Conservation (phyloP, 2,329 filamentous ascomycete genomes). For the Sclerotinia borealis region DNA sequence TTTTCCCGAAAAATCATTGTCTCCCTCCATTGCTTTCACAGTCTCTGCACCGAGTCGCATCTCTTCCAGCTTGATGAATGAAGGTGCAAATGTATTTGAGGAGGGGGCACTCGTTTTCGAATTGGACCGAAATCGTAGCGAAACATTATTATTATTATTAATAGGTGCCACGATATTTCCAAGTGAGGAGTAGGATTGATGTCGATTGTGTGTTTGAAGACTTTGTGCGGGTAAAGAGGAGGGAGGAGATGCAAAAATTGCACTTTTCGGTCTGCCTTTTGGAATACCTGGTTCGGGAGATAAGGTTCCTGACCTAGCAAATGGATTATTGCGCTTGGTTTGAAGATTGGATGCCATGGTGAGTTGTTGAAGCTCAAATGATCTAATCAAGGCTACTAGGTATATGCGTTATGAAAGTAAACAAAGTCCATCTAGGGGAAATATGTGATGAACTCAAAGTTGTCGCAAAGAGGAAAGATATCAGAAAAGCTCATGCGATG, state of each 20-base stretch:
- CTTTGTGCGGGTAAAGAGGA: constrained; percentile 33
- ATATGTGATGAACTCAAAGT: background rate
- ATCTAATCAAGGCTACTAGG: constrained; percentile 7
- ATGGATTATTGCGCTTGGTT: constrained; percentile 75
- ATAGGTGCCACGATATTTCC: constrained; percentile 34
- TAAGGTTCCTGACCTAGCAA: constrained; percentile 62
- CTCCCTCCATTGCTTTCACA: constrained; percentile 77
- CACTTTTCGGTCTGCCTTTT: constrained; percentile 65
- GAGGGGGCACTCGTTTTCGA: constrained; percentile 59
- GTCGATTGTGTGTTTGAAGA: constrained; percentile 54
- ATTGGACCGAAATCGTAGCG: constrained; percentile 44
- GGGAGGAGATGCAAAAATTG: constrained; percentile 47
- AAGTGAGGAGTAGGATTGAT: constrained; percentile 56
- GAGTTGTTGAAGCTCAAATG: constrained; percentile 19
- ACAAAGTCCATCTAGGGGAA: constrained; percentile 10
- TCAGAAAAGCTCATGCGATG: background rate
- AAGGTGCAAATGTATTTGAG: constrained; percentile 85
- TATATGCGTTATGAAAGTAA: constrained; percentile 5
- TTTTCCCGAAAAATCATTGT: constrained; percentile 98
- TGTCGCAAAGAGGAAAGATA: background rate
- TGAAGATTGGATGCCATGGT: constrained; percentile 54
- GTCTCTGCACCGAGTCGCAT: constrained; percentile 51
- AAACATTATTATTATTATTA: constrained; percentile 20
- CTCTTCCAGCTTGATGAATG: constrained; percentile 89
- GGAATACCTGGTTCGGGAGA: constrained; percentile 51